phyloP scores from a whole-genome alignment of 371 early-diverging fungal genomes.

The Mortierella sp. region DNA sequence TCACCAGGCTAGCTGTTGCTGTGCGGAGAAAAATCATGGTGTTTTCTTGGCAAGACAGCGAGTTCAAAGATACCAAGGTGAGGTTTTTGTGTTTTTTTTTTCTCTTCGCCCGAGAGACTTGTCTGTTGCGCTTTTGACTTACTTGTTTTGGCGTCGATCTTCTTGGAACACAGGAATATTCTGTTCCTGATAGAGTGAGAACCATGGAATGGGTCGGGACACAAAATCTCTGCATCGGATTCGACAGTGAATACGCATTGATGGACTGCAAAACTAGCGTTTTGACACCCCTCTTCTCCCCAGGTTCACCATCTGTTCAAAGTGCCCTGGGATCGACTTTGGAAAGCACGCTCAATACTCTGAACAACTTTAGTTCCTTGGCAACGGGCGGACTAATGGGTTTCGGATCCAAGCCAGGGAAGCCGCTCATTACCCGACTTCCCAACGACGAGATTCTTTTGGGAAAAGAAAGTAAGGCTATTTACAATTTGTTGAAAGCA shows the following conservation, averaged over 20 bases:
- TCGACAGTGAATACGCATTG: conserved; percentile 72
- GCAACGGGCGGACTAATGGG: conserved; percentile 59
- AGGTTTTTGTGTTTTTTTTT: not conserved
- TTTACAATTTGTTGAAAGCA: not conserved
- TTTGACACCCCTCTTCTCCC: conserved; percentile 62
- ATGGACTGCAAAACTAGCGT: conserved; percentile 71
- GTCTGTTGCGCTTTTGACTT: not conserved
- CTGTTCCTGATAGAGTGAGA: conserved; percentile 72
- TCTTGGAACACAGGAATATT: conserved; percentile 58
- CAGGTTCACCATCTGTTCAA: conserved; percentile 30
- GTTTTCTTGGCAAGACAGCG: conserved; percentile 83
- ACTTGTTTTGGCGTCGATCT: not conserved
- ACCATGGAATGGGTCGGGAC: conserved; percentile 78
- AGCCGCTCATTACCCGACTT: conserved; percentile 73
- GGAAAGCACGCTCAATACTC: conserved; percentile 41
- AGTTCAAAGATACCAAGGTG: conserved; percentile 71
- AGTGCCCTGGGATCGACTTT: conserved; percentile 47
- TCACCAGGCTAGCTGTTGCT: conserved; percentile 83
- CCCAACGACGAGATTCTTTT: conserved; percentile 81
- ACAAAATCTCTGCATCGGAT: conserved; percentile 73
- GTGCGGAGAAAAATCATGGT: conserved; percentile 75
- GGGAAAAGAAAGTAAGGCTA: conserved; percentile 70
- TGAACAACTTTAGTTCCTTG: conserved; percentile 33
- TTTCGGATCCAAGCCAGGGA: conserved; percentile 68
- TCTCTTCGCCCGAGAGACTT: not conserved